phyloP scores from a whole-genome alignment of 192 early-diverging fungal genomes.

The Piromyces sp. region DNA sequence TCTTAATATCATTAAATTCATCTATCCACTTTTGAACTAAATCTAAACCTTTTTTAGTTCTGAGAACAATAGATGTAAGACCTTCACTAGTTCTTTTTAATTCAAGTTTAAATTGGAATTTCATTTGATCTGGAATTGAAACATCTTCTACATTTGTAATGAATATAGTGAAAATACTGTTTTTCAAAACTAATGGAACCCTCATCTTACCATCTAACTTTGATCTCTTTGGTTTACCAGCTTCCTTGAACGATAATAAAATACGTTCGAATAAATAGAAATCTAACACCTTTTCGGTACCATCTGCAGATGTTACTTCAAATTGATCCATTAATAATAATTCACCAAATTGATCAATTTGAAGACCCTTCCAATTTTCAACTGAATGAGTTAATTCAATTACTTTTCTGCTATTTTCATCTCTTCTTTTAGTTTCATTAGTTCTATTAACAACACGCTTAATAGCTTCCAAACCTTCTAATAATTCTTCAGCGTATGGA shows the following conservation, averaged over 20 bases:
- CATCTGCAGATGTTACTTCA: constrained; percentile 57
- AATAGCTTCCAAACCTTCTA: constrained; percentile 55
- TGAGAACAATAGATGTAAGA: not conserved
- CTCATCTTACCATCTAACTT: constrained; percentile 13
- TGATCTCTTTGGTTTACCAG: constrained; percentile 17
- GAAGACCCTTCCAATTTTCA: constrained; percentile 81
- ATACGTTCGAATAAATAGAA: constrained; percentile 89
- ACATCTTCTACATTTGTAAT: constrained; percentile 57
- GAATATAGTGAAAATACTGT: constrained; percentile 67
- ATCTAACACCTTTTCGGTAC: constrained; percentile 56
- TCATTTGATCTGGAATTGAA: constrained; percentile 11
- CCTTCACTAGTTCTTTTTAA: not conserved
- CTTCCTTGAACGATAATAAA: constrained; percentile 84
- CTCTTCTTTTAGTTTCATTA: constrained; percentile 78
- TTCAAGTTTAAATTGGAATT: constrained; percentile 6
- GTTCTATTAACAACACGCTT: constrained; percentile 73
- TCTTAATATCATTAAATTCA: not conserved
- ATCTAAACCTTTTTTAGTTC: not conserved
- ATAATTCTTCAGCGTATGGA: constrained; percentile 22
- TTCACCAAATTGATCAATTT: constrained; percentile 54
- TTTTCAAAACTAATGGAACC: constrained; percentile 40
- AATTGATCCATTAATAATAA: constrained; percentile 77
- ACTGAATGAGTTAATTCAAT: constrained; percentile 63
- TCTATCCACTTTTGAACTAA: not conserved
- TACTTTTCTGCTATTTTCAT: constrained; percentile 70